phyloP scores from a whole-genome alignment of 2,329 filamentous ascomycete species.

The Thielaviopsis populi region DNA sequence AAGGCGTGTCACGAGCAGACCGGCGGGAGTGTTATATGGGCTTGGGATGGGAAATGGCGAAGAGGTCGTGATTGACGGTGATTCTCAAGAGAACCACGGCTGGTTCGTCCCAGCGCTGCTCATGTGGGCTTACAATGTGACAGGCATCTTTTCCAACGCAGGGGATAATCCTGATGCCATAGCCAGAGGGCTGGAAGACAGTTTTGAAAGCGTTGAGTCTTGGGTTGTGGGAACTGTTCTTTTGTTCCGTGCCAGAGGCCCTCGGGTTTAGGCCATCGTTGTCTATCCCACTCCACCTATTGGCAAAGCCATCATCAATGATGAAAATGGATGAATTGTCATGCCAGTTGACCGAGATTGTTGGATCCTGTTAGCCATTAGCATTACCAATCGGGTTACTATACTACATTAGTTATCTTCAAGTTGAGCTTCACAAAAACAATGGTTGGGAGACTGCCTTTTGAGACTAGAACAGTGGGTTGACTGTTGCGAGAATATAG shows the following conservation, averaged over 20 bases:
- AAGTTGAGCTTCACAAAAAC: too few relatives aligned
- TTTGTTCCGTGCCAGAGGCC: constrained; percentile 23
- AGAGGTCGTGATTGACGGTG: neutral
- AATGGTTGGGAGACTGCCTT: too few relatives aligned
- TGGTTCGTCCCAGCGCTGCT: constrained; percentile 13
- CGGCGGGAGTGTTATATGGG: constrained; percentile 13
- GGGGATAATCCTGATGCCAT: constrained; percentile 25
- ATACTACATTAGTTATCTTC: too few relatives aligned
- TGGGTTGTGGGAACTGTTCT: constrained; percentile 27
- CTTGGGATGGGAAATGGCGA: neutral
- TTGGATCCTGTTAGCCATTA: too few relatives aligned
- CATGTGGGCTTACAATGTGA: constrained; percentile 25
- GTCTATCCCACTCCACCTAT: neutral
- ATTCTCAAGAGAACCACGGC: neutral
- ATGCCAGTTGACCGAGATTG: too few relatives aligned
- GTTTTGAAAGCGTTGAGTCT: constrained; percentile 28
- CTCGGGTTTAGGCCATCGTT: too few relatives aligned
- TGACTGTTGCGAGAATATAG: too few relatives aligned
- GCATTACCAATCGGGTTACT: too few relatives aligned
- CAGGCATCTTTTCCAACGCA: constrained; percentile 28
- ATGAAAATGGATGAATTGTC: too few relatives aligned
- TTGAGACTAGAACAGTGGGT: too few relatives aligned
- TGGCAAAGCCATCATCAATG: neutral
- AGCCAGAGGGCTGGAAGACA: constrained; percentile 23
- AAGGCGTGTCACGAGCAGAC: neutral